Evolutionary conservation across 371 early-diverging fungal species (phyloP).

Genomic region (Chytridium lagenaria): DNA sequence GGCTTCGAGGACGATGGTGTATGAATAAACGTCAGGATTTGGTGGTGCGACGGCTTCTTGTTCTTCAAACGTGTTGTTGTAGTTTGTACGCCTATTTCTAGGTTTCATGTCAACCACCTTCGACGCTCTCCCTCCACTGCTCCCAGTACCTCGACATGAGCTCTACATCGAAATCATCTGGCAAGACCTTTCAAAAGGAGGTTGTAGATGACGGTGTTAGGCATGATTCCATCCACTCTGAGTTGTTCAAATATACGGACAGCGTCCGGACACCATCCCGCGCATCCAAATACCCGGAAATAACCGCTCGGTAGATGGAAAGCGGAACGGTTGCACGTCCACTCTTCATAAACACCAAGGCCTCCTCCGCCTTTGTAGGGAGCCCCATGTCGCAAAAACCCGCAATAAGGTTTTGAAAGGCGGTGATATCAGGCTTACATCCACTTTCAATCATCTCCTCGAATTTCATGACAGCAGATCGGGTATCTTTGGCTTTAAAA

Average conservation of each 20-base stretch:
- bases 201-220: conserved; percentile 27
- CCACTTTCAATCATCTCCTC: conserved; percentile 26
- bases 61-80: no score
- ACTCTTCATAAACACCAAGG: conserved; percentile 23
- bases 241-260: conserved; percentile 32
- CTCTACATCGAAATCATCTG: conserved; percentile 36
- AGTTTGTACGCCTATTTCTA: no score
- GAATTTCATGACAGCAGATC: conserved; percentile 4
- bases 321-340: conserved; percentile 19
- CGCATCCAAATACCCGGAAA: conserved; percentile 24
- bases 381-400: conserved; percentile 17
- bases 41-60: background rate
- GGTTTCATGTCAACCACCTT: no score
- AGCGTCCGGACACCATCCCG: conserved; percentile 22
- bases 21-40: conserved; percentile 32
- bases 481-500: conserved; percentile 12
- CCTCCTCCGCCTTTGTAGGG: conserved; percentile 20
- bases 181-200: conserved; percentile 33
- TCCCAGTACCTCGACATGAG: conserved; percentile 38
- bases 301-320: conserved; percentile 12
- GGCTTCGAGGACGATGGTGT: conserved; percentile 39
- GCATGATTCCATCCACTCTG: conserved; percentile 2
- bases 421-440: conserved; percentile 29
- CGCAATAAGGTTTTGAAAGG: conserved; percentile 21
- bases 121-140: conserved; percentile 36